Evolutionary conservation across 306 rosid genomes (phyloP).

Genomic region (Ammopiptanthus mongolicus): DNA sequence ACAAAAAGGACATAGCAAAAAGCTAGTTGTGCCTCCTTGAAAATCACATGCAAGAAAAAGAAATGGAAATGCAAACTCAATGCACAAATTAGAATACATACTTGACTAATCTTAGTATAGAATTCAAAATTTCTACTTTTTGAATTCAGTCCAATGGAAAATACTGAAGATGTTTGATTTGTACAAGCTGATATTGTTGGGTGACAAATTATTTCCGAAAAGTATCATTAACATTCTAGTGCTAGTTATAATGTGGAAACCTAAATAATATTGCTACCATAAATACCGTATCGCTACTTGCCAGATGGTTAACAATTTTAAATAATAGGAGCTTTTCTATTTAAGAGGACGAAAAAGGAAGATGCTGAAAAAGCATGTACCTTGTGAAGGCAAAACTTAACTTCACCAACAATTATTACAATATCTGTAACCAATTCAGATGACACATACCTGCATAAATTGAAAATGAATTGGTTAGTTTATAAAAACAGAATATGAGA

Average conservation of each 20-base stretch:
- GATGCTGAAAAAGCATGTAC: constrained; percentile 29
- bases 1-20: neutral
- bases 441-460: constrained; percentile 60
- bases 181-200: neutral
- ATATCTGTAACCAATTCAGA: constrained; percentile 85
- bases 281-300: neutral
- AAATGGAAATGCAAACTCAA: constrained; percentile 12
- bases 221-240: neutral
- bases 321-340: neutral
- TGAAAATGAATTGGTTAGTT: neutral
- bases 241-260: neutral
- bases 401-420: constrained; percentile 65
- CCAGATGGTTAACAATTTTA: neutral
- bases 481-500: neutral
- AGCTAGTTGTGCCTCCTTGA: neutral
- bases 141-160: neutral
- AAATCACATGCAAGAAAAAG: neutral
- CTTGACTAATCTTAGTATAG: neutral
- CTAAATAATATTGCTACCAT: neutral
- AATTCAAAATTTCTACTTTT: neutral
- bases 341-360: neutral
- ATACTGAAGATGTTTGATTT: neutral
- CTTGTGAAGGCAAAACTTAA: constrained; percentile 89
- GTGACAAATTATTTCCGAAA: neutral
- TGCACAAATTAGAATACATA: neutral